A percentile compares a stretch with the other conserved stretches of the same genome.
These are phyloP conservation scores for Medicago arabica DNA, from an alignment of 306 rosid species.

Conservation along the genomic window DNA sequence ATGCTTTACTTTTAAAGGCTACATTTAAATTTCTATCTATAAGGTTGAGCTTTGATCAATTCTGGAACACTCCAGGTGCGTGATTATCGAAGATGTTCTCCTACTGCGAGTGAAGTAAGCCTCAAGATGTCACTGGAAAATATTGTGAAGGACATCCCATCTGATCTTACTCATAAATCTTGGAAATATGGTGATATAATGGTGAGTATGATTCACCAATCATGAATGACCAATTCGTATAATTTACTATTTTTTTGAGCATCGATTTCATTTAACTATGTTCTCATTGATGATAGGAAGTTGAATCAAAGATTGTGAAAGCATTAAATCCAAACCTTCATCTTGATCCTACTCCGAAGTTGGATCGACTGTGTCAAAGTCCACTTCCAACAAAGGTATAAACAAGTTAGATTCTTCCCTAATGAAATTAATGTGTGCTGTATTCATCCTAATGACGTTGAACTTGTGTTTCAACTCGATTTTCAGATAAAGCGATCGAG, in stretches of 20 bases:
- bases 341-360: conserved; percentile 84
- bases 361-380: conserved; percentile 74
- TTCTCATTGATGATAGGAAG: conserved; percentile 64
- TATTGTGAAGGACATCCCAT: conserved; percentile 93
- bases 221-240: conserved; percentile 29
- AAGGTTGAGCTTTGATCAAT: conserved; percentile 35
- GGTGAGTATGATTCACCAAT: conserved; percentile 61
- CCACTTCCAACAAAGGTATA: conserved; percentile 74
- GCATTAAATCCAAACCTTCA: conserved; percentile 85
- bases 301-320: conserved; percentile 83
- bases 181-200: conserved; percentile 98
- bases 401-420: conserved; percentile 31
- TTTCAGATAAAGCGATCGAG: conserved; percentile 73
- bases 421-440: conserved; percentile 36
- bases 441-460: conserved; percentile 45
- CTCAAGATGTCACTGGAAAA: conserved; percentile 95
- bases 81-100: conserved; percentile 78
- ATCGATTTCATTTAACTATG: conserved; percentile 39
- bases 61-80: conserved; percentile 64
- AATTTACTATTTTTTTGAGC: conserved; percentile 27
- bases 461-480: conserved; percentile 67
- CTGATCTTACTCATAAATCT: conserved; percentile 76
- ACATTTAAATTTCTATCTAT: conserved; percentile 23
- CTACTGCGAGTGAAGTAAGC: conserved; percentile 64
- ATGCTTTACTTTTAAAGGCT: conserved; percentile 36